phyloP scores from a whole-genome alignment of 805 yeast species.

The Huiozyma naganishii region DNA sequence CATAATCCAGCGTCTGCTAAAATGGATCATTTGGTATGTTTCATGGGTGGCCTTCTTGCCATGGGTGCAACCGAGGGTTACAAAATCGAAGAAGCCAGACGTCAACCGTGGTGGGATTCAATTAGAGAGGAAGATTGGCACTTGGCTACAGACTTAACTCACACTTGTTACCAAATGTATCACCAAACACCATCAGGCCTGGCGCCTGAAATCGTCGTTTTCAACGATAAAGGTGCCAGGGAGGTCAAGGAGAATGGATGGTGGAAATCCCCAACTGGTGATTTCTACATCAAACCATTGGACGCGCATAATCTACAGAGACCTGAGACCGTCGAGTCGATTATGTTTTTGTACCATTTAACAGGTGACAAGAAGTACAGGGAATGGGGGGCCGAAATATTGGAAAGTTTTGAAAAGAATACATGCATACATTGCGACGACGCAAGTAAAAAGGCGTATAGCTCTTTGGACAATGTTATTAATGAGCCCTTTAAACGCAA shows the following conservation, averaged over 20 bases:
- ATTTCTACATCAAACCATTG: slow-evolving; percentile 54
- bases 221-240: slow-evolving; percentile 42
- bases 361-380: slow-evolving; percentile 76
- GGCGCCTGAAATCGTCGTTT: slow-evolving; percentile 81
- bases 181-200: slow-evolving; percentile 65
- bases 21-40: slow-evolving; percentile 91
- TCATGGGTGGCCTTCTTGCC: slow-evolving; percentile 80
- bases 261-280: slow-evolving; percentile 33
- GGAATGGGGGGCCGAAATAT: slow-evolving; percentile 83
- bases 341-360: slow-evolving; percentile 67
- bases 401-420: slow-evolving; percentile 54
- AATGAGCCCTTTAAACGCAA: slow-evolving; percentile 37
- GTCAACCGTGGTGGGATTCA: slow-evolving; percentile 45
- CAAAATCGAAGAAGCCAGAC: slow-evolving; percentile 43
- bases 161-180: slow-evolving; percentile 80
- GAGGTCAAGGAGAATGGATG: slow-evolving; percentile 10
- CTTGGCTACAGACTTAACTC: slow-evolving; percentile 63
- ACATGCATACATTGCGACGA: slow-evolving; percentile 38
- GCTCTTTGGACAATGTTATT: slow-evolving; percentile 60
- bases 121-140: slow-evolving; percentile 51
- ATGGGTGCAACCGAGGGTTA: slow-evolving; percentile 79
- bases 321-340: slow-evolving; percentile 88
- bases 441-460: slow-evolving; percentile 33
- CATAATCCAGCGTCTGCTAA: slow-evolving; percentile 44
- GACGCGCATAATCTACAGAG: slow-evolving; percentile 84